Base-by-base conservation (phyloP, 495 filamentous ascomycete genomes). In the Penicillium soppii region DNA sequence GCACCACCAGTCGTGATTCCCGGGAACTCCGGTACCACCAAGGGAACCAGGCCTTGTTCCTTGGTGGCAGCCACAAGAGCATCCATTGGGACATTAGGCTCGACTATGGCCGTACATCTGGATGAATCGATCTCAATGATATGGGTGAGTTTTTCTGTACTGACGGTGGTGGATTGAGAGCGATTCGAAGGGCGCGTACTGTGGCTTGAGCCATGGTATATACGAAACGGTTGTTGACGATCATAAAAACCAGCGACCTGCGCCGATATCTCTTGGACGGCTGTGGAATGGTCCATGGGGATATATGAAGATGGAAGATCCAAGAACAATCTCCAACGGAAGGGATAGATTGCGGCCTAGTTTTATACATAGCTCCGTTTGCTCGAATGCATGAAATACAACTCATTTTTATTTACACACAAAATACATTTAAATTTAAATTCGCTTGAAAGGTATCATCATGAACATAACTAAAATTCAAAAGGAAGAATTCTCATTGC, bases 181-280 rank as follows among this genome's bases (percentile, higher is more conserved):
- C 63, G 63, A 19, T 63, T 62, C 40, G 78, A 73, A 41, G 74
- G 68, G 1, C 86, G 83, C 15, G 87, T 91, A 63, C 76, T 85
- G 68, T 91, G 91, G 25, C 88, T 91, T 0, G 83, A 83, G 50
- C 89, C 88, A 74, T 91, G 88, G 67, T 73, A 82, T 68, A 92
- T 90, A 45, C 88, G 82, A 69, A 88, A 92, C 13, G 81, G 77
- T 52, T 83, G 73, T 25, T 74, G 68, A 15, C 74, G 71, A 15
- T 80, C 66, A 67, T 82, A 83, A 70, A 82, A 83, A 26, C 63
- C 50, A 44, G 76, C 72, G 13, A 88, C 79, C 9, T 44, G 37
- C 9, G 22, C 30, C 1, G 62, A 56, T 13, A 65, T 59, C 17
- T 52, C 22, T n/a, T 52, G 26, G 8, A 56, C 53, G 10, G 48